Evolutionary conservation across 2,329 filamentous ascomycete genomes (phyloP), one percentile per base, ranked within the genome.

Genomic region (Epichloe glyceriae): DNA sequence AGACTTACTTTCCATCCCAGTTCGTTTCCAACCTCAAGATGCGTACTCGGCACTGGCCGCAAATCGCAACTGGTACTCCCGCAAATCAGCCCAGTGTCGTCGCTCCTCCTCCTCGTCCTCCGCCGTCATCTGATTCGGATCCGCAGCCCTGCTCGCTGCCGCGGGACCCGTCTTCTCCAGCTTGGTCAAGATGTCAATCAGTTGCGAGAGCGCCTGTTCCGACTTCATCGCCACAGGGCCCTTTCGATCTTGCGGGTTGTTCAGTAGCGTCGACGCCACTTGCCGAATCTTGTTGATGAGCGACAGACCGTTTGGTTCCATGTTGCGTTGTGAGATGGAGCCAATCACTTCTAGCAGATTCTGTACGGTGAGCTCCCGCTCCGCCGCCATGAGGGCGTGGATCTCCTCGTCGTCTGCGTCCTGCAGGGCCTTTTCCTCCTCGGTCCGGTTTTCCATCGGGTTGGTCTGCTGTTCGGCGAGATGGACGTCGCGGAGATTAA

Each of bases 231-330:
- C 74, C 8, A 75, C 64, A 0, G 53, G 70, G 0, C 74, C 75
- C 57, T 78, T 79, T 15, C 73, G 69, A 51, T 76, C 73, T 0
- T 69, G 68, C 4, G 70, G 65, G 49, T 72, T 72, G 54, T 86
- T 81, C 46, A 94, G 76, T 7, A 95, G 74, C 0, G 88, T 93
- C 30, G 83, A 85, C 1, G 88, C 88, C 39, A 95, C 85, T 61
- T 87, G 84, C 10, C 88, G 85, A 57, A 95, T 87, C 71, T 95
- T 94, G 70, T 81, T 81, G 60, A 87, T 88, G n/a, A 80, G 68
- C 0, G 76, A 78, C n/a, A 69, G 70, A 17, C 76, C 77, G 54
- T 80, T 80, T n/a, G 78, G 78, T 55, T 95, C 88, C 75, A 94
- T 85, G 65, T 89, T 89, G 53, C 87, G 80, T 71, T 91, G 86